Conservation (phyloP, 164 flowering plant genomes). For the Magnolia kwangsiensis region DNA sequence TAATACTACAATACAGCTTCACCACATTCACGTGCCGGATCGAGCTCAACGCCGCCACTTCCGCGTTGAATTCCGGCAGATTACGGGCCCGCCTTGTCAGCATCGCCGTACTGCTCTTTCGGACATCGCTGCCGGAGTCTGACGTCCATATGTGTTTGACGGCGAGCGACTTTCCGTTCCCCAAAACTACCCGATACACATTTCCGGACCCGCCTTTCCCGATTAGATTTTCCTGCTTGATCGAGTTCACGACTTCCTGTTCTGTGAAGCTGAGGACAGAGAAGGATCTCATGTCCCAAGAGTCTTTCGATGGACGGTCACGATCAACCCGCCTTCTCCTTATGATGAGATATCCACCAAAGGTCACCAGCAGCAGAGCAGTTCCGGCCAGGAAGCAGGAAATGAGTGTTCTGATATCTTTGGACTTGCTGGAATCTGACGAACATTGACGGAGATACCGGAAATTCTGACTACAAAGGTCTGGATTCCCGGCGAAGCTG, state of each 20-base stretch:
- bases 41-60: conserved; percentile 64
- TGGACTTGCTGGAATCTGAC: conserved; percentile 25
- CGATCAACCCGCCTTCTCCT: conserved; percentile 30
- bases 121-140: conserved; percentile 4
- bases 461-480: conserved; percentile 47
- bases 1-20: conserved; percentile 68
- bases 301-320: conserved; percentile 36
- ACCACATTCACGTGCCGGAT: conserved; percentile 78
- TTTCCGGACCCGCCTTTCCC: conserved; percentile 86
- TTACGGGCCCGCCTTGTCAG: conserved; percentile 1
- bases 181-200: conserved; percentile 51
- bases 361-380: conserved; percentile 20
- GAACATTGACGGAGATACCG: conserved; percentile 42
- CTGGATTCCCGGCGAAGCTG: conserved; percentile 58
- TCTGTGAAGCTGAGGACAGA: conserved; percentile 61
- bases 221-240: conserved; percentile 65
- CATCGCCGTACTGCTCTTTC: conserved; percentile 25
- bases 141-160: conserved; percentile 71
- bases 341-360: conserved; percentile 28
- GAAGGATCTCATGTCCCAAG: conserved; percentile 84
- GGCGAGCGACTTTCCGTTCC: conserved; percentile 50
- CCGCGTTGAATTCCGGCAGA: conserved; percentile 58
- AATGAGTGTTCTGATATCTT: conserved; percentile 28
- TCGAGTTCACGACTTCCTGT: conserved; percentile 59
- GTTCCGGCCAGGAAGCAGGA: conserved; percentile 34